Conservation (phyloP, 1,284 basidiomycete genomes). For the Phellopilus nigrolimitatus region DNA sequence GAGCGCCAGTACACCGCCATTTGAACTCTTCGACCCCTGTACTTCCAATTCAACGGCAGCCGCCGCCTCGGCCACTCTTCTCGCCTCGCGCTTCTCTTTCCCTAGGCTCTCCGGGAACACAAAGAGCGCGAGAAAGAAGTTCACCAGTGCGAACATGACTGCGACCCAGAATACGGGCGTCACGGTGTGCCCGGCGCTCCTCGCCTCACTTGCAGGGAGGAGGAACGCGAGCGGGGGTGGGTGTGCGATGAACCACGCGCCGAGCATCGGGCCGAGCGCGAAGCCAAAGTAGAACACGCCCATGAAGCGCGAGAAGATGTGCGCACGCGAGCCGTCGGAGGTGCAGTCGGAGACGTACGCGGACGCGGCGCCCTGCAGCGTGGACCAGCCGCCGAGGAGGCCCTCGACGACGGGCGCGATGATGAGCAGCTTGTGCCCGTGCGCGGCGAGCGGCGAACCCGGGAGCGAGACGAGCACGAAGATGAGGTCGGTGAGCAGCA, state of each 20-base stretch:
- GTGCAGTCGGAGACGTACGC: slow-evolving; percentile 85
- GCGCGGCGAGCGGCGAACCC: slow-evolving; percentile 53
- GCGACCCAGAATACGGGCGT: slow-evolving; percentile 60
- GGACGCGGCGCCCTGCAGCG: slow-evolving; percentile 71
- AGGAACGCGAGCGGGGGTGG: slow-evolving; percentile 39
- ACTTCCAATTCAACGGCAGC: slow-evolving; percentile 21
- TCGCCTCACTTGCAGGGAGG: slow-evolving; percentile 20
- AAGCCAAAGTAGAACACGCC: slow-evolving; percentile 71
- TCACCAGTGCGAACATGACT: slow-evolving; percentile 41
- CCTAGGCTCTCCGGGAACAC: slow-evolving; percentile 61
- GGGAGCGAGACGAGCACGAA: slow-evolving; percentile 79
- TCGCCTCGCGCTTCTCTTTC: slow-evolving; percentile 38
- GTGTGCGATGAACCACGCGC: slow-evolving; percentile 62
- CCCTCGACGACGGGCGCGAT: slow-evolving; percentile 82
- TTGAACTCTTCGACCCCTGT: slow-evolving; percentile 24
- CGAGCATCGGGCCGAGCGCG: slow-evolving; percentile 67
- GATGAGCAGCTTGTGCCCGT: slow-evolving; percentile 73
- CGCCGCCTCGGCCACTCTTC: slow-evolving; percentile 30
- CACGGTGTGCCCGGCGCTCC: slow-evolving; percentile 31
- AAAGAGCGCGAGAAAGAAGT: slow-evolving; percentile 50
- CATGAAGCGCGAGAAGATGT: slow-evolving; percentile 75
- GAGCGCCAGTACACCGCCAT: slow-evolving; percentile 23
- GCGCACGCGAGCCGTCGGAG: slow-evolving; percentile 75
- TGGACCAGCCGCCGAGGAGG: slow-evolving; percentile 80
- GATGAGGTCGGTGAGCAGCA: slow-evolving; percentile 71